These are phyloP conservation scores for Fusarium chaquense DNA, from an alignment of 2,329 filamentous ascomycete genomes.

Conservation along the genomic window DNA sequence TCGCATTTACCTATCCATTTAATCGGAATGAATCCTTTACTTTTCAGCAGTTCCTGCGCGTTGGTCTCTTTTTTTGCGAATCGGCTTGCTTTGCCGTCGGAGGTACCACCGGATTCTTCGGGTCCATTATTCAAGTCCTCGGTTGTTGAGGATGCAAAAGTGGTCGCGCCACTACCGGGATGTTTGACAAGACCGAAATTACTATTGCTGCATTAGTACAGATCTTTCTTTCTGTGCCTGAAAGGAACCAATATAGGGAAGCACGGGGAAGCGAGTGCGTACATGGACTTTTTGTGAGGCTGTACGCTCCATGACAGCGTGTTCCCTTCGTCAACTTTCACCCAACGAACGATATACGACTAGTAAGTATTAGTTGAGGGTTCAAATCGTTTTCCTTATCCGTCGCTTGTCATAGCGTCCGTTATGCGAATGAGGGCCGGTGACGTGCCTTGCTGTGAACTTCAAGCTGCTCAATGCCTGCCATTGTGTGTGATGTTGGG, in stretches of 20 bases:
- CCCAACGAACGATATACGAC: conserved; percentile 99
- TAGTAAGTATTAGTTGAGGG: conserved; percentile 56
- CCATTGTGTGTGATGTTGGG: conserved; percentile 68
- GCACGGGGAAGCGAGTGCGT: conserved; percentile 45
- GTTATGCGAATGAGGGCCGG: background rate
- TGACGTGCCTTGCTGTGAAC: conserved; percentile 90
- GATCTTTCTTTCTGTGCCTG: background rate
- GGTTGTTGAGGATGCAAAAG: conserved; percentile 57
- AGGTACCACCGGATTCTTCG: conserved; percentile 58
- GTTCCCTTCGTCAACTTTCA: conserved; percentile 88
- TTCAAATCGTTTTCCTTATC: background rate
- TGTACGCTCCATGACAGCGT: conserved; percentile 98
- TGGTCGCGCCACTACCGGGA: conserved; percentile 76
- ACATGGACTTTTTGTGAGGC: conserved; percentile 97
- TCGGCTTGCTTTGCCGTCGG: conserved; percentile 61
- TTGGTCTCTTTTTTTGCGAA: conserved; percentile 70
- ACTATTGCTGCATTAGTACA: conserved; percentile 55
- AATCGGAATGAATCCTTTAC: conserved; percentile 76
- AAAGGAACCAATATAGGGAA: background rate
- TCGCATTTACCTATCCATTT: conserved; percentile 96
- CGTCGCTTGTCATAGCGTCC: background rate
- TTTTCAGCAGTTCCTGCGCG: conserved; percentile 72
- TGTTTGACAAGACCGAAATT: conserved; percentile 99
- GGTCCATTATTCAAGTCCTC: conserved; percentile 61
- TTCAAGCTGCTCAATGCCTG: conserved; percentile 95